These are phyloP conservation scores for Botrytis elliptica DNA, from an alignment of 2,329 filamentous ascomycete genomes.

Conservation along the genomic window DNA sequence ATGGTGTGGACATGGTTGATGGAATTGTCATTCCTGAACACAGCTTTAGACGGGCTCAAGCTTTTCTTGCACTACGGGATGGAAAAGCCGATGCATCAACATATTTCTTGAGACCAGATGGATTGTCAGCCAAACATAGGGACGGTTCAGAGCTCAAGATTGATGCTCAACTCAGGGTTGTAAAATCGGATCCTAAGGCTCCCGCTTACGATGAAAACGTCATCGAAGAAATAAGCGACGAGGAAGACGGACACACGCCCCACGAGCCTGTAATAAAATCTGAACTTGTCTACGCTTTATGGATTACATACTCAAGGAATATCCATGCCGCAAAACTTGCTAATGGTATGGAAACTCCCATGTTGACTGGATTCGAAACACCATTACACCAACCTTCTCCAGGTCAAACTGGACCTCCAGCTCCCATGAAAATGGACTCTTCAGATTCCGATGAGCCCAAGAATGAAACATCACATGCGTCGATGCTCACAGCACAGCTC, in stretches of 20 bases:
- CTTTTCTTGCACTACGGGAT: conserved; percentile 79
- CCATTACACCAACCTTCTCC: conserved; percentile 78
- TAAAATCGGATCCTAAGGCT: conserved; percentile 78
- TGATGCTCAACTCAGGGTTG: conserved; percentile 94
- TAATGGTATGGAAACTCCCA: conserved; percentile 61
- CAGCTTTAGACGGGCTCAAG: conserved; percentile 86
- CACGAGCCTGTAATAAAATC: conserved; percentile 54
- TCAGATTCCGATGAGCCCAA: conserved; percentile 50
- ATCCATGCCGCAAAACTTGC: conserved; percentile 71
- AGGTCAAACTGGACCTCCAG: conserved; percentile 63
- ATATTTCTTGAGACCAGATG: conserved; percentile 79
- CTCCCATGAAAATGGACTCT: conserved; percentile 56
- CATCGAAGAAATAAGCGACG: conserved; percentile 60
- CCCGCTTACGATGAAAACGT: conserved; percentile 59
- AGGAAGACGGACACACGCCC: conserved; percentile 43
- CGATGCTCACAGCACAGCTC: conserved; percentile 55
- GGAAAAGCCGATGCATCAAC: conserved; percentile 75
- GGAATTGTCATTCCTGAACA: conserved; percentile 98
- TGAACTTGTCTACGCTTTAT: conserved; percentile 89
- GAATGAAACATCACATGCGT: conserved; percentile 43
- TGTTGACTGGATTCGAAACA: conserved; percentile 63
- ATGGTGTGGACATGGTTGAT: conserved; percentile 78
- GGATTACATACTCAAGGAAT: conserved; percentile 95
- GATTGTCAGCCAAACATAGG: conserved; percentile 80
- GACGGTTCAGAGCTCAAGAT: conserved; percentile 92